Conservation (phyloP, 257 asterid species). For the Scutellaria galericulata region DNA sequence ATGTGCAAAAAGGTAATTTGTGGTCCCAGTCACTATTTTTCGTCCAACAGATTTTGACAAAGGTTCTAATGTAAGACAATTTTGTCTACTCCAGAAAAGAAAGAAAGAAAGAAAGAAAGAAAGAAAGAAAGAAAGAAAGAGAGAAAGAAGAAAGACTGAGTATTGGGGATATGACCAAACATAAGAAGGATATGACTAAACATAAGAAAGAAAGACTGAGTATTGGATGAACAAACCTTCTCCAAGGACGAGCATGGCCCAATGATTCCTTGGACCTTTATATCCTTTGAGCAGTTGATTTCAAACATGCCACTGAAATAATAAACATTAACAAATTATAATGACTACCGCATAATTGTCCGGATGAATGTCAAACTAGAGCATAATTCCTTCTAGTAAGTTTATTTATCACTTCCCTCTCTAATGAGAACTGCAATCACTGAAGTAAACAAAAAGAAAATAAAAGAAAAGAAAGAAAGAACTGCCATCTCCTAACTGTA, state of each 20-base stretch:
- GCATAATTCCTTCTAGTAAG: not conserved
- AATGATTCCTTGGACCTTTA: constrained; percentile 90
- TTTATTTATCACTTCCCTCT: constrained; percentile 22
- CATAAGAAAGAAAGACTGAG: not conserved
- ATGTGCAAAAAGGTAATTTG: not conserved
- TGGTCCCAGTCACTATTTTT: no score
- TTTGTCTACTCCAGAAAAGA: no score
- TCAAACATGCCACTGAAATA: constrained; percentile 81
- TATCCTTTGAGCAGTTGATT: constrained; percentile 92
- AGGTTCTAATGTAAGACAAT: no score
- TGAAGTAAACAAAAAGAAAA: no score
- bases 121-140: no score
- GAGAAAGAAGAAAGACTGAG: not conserved
- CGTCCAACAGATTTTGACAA: no score
- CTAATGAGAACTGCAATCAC: constrained; percentile 1
- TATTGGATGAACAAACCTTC: constrained; percentile 58
- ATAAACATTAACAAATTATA: constrained; percentile 5
- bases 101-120: no score
- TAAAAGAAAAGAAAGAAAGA: no score
- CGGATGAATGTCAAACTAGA: constrained; percentile 3
- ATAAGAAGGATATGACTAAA: not conserved
- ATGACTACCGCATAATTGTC: constrained; percentile 17
- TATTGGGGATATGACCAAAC: not conserved
- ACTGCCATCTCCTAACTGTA: not conserved
- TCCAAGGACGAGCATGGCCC: constrained; percentile 97